Conservation (phyloP, 805 yeast genomes). For the Candida taoyuanica region DNA sequence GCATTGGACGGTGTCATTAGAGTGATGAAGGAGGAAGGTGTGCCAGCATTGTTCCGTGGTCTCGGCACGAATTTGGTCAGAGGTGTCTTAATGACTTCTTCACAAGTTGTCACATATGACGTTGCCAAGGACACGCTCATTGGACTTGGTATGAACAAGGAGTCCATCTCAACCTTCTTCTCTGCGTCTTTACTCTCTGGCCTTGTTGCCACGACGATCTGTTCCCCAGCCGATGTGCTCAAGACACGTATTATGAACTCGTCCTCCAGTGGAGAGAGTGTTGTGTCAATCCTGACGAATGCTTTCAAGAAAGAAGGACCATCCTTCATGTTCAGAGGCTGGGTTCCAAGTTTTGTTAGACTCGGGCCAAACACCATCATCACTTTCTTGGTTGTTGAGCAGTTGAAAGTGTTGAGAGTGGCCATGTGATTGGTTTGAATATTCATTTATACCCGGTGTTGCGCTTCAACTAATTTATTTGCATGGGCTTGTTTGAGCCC, state of each 20-base stretch:
- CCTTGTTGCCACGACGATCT: slow-evolving; percentile 82
- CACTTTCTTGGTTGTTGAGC: slow-evolving; percentile 65
- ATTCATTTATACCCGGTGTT: too few relatives aligned
- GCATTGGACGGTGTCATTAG: slow-evolving; percentile 72
- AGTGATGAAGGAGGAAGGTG: slow-evolving; percentile 58
- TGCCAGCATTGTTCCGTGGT: slow-evolving; percentile 61
- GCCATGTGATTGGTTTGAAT: slow-evolving; percentile 38
- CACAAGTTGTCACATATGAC: slow-evolving; percentile 87
- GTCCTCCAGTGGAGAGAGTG: slow-evolving; percentile 37
- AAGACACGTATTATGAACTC: slow-evolving; percentile 85
- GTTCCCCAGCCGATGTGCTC: slow-evolving; percentile 90
- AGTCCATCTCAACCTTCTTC: slow-evolving; percentile 68
- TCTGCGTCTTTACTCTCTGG: slow-evolving; percentile 78
- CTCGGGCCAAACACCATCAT: slow-evolving; percentile 79
- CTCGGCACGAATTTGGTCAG: slow-evolving; percentile 72
- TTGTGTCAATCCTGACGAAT: slow-evolving; percentile 42
- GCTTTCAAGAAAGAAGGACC: slow-evolving; percentile 70
- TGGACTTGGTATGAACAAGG: slow-evolving; percentile 47
- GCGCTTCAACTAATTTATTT: too few relatives aligned
- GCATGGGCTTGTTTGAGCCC: too few relatives aligned
- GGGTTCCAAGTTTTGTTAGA: slow-evolving; percentile 84
- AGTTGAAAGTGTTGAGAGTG: slow-evolving; percentile 48
- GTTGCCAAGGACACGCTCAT: slow-evolving; percentile 62
- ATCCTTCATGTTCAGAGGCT: slow-evolving; percentile 81
- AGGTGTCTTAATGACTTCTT: slow-evolving; percentile 85